Base-by-base conservation (phyloP, 345 rosid genomes). In the Ceriops tagal region DNA sequence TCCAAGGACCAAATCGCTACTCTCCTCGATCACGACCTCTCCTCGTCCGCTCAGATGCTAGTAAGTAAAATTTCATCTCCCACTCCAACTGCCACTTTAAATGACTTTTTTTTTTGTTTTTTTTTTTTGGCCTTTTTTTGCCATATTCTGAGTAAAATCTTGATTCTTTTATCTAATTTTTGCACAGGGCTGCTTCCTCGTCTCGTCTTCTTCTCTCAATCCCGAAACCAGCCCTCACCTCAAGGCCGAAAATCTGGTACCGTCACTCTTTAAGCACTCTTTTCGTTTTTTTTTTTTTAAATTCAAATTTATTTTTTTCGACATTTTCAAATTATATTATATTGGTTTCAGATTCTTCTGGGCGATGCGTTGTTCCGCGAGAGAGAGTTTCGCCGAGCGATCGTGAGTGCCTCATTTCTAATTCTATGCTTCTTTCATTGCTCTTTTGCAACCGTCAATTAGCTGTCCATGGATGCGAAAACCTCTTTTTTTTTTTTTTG, bases 211-310 rank as follows among this genome's bases (percentile, higher is more conserved):
- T 62, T 68, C 88, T 18, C 83, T 80, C 59, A 90, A 81, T 67
- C 73, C 85, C 52, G 99, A 95, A 67, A 74, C 96, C 64, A 86
- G 73, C 71, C 91, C 98, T 26, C 96, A 90, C 59, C 87, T 87
- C 79, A 95, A 95, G 62, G 92, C 98, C 18, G 98, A 95, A 73
- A 90, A 85, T 83, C 84, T 90, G 89, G 99, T 90, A 16, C 27
- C 8, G 55, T 51, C 18, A 5, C 16, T 27, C 56, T 27, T 21
- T 21, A 43, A 43, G 13, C 13, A 4, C 22, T 63, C 61, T 55
- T 52, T 10, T 7, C 22, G 1, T 58, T 49, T 0, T 8, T 22
- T 21, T 35, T 53, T 49, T 39, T 49, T 6, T 24, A 8, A 26
- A 27, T 58, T 28, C 32, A 9, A 30, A 10, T 2, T 22, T 6